Evolutionary conservation across 2,329 filamentous ascomycete genomes (phyloP), one percentile per base, ranked within the genome.

Genomic region (Colletotrichum abscissum): DNA sequence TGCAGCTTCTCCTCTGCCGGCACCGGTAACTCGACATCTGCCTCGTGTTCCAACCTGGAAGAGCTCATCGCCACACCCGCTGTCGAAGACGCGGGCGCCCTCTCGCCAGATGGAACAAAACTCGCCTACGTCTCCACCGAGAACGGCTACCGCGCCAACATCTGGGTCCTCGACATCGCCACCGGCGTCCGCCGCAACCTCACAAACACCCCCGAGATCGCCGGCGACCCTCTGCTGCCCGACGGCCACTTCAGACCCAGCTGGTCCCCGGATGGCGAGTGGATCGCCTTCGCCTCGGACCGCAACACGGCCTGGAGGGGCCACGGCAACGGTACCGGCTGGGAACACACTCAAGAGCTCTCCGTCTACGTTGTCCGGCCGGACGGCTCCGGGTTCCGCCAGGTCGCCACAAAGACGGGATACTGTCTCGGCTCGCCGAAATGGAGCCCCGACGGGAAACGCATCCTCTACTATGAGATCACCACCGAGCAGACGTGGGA

Each of bases 231-330:
- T 1, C 22, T 66, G 7, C 4, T 52, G 22, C 68, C 68, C 4
- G 68, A 70, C 16, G 68, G 68, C 19, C 38, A 70, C 55, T 70
- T 70, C 55, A 24, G 68, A 1, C 62, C 68, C 28, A 70, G 68
- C 28, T 70, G 68, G 68, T 70, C 68, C 7, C 68, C 68, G 11
- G 62, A 70, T n/a, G 68, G 68, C 24, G 55, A 60, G 46, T 70
- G 68, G 62, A 60, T 70, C 16, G 68, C 62, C 12, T 66, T 70
- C 42, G 62, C 68, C 11, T 70, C 68, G 19, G 68, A 70, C 46
- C 68, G 68, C 28, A 70, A 70, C 55, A 70, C 68, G n/a, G 55
- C 52, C 3, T 70, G 62, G 68, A 56, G 62, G 24, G 68, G 68
- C 0, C 68, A 70, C 14, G 68, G 63, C 55, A 70, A 70, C 42